phyloP scores from a whole-genome alignment of 2,329 filamentous ascomycete species.

The Alternaria hordeiaustralica region DNA sequence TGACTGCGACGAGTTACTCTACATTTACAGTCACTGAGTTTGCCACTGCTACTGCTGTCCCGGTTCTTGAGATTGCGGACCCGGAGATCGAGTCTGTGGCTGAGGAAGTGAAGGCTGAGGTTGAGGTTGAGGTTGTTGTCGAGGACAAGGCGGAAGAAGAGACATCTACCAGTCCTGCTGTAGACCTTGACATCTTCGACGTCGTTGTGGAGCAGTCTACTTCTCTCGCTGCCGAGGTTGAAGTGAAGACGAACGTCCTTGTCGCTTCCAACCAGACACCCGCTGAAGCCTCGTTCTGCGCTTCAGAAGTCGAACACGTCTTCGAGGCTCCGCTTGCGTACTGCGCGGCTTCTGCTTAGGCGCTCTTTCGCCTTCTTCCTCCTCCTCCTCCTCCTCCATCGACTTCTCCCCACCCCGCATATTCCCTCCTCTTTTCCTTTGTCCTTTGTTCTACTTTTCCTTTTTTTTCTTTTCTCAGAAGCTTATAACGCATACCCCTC shows the following conservation, averaged over 20 bases:
- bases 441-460: neutral
- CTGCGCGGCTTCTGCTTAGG: neutral
- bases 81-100: neutral
- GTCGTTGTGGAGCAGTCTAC: neutral
- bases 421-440: neutral
- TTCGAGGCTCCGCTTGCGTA: neutral
- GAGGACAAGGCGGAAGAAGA: neutral
- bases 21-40: constrained; percentile 37
- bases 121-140: neutral
- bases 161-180: neutral
- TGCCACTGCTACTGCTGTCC: constrained; percentile 9
- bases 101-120: neutral
- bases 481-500: neutral
- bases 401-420: neutral
- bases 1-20: constrained; percentile 32
- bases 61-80: neutral
- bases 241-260: neutral
- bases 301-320: neutral
- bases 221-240: neutral
- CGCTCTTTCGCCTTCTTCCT: neutral
- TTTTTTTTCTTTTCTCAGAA: neutral
- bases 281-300: neutral
- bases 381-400: neutral
- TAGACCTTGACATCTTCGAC: neutral
- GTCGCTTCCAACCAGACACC: neutral